Conservation (phyloP, 495 filamentous ascomycete species). For the Penicillium canescens region DNA sequence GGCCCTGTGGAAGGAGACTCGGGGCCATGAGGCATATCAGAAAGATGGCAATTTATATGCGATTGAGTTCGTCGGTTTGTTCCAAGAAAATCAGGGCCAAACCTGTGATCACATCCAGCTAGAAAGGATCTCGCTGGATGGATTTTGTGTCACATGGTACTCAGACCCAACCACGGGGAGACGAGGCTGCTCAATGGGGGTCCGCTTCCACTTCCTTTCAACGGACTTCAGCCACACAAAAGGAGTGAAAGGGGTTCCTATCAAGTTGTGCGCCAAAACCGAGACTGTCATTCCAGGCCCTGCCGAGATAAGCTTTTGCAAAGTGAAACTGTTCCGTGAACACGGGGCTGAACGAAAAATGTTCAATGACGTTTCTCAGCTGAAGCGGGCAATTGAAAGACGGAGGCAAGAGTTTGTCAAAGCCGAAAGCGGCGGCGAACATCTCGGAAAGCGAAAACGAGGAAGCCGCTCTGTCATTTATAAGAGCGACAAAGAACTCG, state of each 20-base stretch:
- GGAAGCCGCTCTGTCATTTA: background rate
- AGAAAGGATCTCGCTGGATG: background rate
- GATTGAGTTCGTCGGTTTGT: background rate
- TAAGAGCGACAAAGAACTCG: background rate
- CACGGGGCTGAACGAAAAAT: background rate
- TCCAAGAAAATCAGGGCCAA: background rate
- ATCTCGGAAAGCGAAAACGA: background rate
- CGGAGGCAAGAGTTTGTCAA: background rate
- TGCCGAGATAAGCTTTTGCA: background rate
- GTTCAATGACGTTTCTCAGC: background rate
- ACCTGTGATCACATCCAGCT: background rate
- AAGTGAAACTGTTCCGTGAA: background rate
- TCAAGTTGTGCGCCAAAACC: background rate
- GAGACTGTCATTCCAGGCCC: background rate
- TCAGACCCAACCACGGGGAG: background rate
- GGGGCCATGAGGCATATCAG: background rate
- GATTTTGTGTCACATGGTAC: background rate
- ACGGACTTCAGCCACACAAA: background rate
- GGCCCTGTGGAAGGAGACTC: background rate
- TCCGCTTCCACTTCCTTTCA: background rate
- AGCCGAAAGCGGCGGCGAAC: background rate
- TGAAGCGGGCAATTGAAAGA: background rate
- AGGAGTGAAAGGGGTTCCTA: background rate
- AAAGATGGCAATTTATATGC: background rate
- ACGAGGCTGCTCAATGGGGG: background rate